phyloP scores from a whole-genome alignment of 495 filamentous ascomycete species.

The Tirmania nivea region DNA sequence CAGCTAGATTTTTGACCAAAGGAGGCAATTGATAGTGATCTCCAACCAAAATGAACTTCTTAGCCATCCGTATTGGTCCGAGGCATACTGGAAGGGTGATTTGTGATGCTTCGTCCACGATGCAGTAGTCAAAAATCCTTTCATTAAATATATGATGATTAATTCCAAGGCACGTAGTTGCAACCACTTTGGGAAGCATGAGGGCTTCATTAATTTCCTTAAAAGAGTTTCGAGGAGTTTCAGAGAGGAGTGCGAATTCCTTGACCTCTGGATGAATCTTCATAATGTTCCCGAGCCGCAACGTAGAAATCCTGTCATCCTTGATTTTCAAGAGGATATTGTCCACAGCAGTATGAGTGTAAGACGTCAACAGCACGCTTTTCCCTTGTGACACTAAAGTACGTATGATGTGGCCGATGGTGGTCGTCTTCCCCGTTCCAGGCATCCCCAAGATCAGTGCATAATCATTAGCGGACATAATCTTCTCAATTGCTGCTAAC shows the following conservation, averaged over 20 bases:
- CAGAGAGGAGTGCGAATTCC: conserved; percentile 57
- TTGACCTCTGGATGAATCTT: conserved; percentile 78
- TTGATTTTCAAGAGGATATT: conserved; percentile 88
- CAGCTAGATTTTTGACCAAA: conserved; percentile 77
- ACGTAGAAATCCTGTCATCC: conserved; percentile 51
- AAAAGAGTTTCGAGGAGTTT: conserved; percentile 44
- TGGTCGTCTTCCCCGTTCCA: conserved; percentile 93
- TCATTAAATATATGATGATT: conserved; percentile 72
- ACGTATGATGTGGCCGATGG: conserved; percentile 89
- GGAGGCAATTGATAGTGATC: conserved; percentile 93
- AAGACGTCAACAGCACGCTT: conserved; percentile 77
- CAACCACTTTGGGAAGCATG: conserved; percentile 66
- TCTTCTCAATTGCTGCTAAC: conserved; percentile 63
- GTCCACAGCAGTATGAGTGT: conserved; percentile 92
- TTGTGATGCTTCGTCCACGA: conserved; percentile 93
- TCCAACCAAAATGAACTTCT: conserved; percentile 84
- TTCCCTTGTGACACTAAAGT: conserved; percentile 76
- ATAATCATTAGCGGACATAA: conserved; percentile 87
- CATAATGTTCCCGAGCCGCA: conserved; percentile 58
- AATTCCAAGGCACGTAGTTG: conserved; percentile 82
- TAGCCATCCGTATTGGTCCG: conserved; percentile 79
- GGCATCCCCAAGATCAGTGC: conserved; percentile 94
- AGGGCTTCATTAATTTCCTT: conserved; percentile 67
- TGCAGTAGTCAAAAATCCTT: conserved; percentile 89
- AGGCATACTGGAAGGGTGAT: conserved; percentile 88